These are phyloP conservation scores for Bjerkandera adusta DNA, from an alignment of 1,284 basidiomycete species.

Conservation along the genomic window DNA sequence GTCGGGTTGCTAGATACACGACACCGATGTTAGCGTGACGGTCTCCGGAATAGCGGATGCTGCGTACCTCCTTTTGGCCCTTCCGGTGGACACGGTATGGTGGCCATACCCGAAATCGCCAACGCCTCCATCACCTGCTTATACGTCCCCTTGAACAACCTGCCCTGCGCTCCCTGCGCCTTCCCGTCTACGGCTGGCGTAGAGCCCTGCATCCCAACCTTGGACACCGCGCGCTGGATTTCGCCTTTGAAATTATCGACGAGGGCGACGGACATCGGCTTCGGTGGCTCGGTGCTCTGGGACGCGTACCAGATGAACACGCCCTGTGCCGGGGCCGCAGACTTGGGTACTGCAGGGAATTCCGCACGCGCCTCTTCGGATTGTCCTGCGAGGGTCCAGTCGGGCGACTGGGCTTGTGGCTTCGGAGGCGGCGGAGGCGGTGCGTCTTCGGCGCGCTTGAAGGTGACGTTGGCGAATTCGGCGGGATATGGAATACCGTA, in stretches of 20 bases:
- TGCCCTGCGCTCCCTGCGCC: conserved; percentile 22
- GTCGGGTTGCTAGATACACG: conserved; percentile 41
- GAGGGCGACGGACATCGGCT: conserved; percentile 22
- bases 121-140: conserved; percentile 47
- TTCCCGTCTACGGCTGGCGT: conserved; percentile 16
- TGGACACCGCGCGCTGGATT: conserved; percentile 43
- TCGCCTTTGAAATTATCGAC: conserved; percentile 38
- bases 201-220: conserved; percentile 42
- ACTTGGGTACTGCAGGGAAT: conserved; percentile 6
- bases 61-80: conserved; percentile 37
- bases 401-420: conserved; percentile 7
- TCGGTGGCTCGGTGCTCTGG: conserved; percentile 18
- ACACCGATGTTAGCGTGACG: no score
- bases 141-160: conserved; percentile 47
- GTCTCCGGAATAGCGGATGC: not conserved
- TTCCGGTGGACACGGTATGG: conserved; percentile 38
- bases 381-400: conserved; percentile 23
- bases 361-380: conserved; percentile 24
- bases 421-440: conserved; percentile 11
- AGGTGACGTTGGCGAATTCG: conserved; percentile 44
- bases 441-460: conserved; percentile 29
- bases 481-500: conserved; percentile 39
- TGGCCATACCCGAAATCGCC: conserved; percentile 39
- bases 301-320: conserved; percentile 40
- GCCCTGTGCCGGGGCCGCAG: conserved; percentile 22